Percentiles rank a stretch among this genome's conserved stretches.
phyloP scores from a whole-genome alignment of 139 green algal genomes.

The Tetradesmus obliquus region DNA sequence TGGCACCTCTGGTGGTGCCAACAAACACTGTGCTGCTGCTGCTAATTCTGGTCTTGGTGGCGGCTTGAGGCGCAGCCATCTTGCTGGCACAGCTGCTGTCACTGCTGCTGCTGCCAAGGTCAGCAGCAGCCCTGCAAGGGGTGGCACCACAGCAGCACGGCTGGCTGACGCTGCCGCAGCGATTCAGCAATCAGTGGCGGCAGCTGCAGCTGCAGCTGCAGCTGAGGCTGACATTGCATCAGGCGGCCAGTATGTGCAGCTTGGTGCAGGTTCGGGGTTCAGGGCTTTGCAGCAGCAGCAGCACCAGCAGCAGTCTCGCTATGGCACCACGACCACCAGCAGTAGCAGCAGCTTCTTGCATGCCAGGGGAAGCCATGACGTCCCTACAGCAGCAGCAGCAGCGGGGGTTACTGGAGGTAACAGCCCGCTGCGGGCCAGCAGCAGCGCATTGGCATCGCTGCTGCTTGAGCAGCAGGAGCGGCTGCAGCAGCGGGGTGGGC shows the following conservation, averaged over 20 bases:
- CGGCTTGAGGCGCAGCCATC: not conserved
- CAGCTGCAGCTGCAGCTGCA: not conserved
- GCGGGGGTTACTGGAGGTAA: not conserved
- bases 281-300: not conserved
- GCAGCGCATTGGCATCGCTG: not conserved
- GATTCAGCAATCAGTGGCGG: not conserved
- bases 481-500: not conserved
- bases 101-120: not conserved
- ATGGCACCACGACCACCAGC: not conserved
- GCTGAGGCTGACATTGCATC: not conserved
- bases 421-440: not conserved
- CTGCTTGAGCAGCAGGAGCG: slow-evolving; percentile 1
- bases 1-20: not conserved
- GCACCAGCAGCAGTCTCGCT: not conserved
- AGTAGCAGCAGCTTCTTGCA: not conserved
- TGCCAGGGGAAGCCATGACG: not conserved
- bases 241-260: not conserved
- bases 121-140: not conserved
- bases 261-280: not conserved
- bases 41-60: not conserved
- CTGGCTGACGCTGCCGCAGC: not conserved
- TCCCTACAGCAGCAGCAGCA: not conserved
- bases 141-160: too few relatives aligned
- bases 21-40: not conserved
- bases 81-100: not conserved